Percentiles rank a stretch among this genome's conserved stretches.
phyloP scores from a whole-genome alignment of 1,284 basidiomycete species.

The Apiotrichum domesticum region DNA sequence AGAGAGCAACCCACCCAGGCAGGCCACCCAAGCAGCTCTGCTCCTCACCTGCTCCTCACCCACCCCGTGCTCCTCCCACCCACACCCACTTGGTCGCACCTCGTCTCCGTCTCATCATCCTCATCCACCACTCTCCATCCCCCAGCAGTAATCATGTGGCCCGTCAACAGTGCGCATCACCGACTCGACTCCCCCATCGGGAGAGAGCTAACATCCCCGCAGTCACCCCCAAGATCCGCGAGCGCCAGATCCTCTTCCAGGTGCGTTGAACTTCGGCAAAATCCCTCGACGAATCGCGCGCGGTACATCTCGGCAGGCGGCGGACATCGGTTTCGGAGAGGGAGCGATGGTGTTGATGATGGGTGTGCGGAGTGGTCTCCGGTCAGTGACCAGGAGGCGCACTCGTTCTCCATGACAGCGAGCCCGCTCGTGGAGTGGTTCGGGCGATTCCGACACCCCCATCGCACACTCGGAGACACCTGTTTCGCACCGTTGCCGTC shows the following conservation, averaged over 20 bases:
- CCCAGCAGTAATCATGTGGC: conserved; percentile 23
- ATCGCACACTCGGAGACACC: too few relatives aligned
- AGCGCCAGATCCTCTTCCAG: conserved; percentile 43
- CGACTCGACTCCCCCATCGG: not conserved
- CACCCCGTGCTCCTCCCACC: not conserved
- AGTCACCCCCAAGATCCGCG: conserved; percentile 36
- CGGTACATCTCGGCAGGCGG: too few relatives aligned
- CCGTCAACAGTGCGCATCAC: conserved; percentile 30
- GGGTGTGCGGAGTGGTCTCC: too few relatives aligned
- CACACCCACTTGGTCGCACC: not conserved
- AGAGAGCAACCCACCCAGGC: too few relatives aligned
- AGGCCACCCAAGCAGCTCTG: too few relatives aligned
- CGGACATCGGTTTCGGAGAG: too few relatives aligned
- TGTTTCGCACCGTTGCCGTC: too few relatives aligned
- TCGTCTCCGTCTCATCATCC: not conserved
- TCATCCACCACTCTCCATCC: conserved; percentile 16
- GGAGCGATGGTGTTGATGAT: too few relatives aligned
- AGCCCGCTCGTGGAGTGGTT: too few relatives aligned
- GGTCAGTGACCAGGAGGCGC: too few relatives aligned
- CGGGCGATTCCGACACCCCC: too few relatives aligned
- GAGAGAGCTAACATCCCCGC: conserved; percentile 11
- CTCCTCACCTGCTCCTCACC: not conserved
- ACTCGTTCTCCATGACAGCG: too few relatives aligned
- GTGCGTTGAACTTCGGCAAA: conserved; percentile 23
- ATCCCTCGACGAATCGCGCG: not conserved